Evolutionary conservation across 192 early-diverging fungal species (phyloP), one percentile per base, ranked within the genome.

Genomic region (Martensiomyces pterosporus): DNA sequence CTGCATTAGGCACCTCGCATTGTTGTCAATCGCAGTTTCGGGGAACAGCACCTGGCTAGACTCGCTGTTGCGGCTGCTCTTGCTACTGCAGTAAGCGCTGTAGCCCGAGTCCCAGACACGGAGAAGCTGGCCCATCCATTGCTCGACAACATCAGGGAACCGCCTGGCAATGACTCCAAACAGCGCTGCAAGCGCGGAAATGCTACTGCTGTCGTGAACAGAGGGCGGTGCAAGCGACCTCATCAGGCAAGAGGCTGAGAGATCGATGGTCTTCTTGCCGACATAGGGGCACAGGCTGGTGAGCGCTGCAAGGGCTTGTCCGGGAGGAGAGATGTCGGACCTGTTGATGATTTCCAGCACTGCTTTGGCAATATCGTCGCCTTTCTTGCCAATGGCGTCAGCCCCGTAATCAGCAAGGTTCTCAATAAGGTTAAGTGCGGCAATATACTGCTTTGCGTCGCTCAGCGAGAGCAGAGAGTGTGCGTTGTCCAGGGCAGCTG

Each of bases 1-100:
- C 39, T 61, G 57, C 27, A 61, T 47, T 8, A 73, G 47, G 39
- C 57, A 51, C 53, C 52, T 60, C 3, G 62, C 57, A 5, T 52
- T 55, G 39, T 38, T 60, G 24, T 45, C 32, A 24, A 73, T 41
- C 19, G 24, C 41, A 32, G 32, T 43, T 16, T 21, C 49, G 15
- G 69, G 69, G 50, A 57, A 57, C 42, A 49, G 62, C 17, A 49
- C 40, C 54, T 65, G 62, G n/a, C 56, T 49, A 4, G 52, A 49
- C 10, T 49, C 44, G 45, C 42, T 55, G 53, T 29, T 47, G 19
- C 42, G 49, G 24, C 45, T 35, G 24, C 34, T 40, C 12, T 54
- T 49, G 37, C 50, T 39, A n/a, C 39, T 39, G 29, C 33, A 44
- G 46, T 49, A 65, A 9, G 23, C 23, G 14, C 16, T 40, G 21